Evolutionary conservation across 2,329 filamentous ascomycete genomes (phyloP), one percentile per base, ranked within the genome.

Genomic region (Ascochyta lentis): DNA sequence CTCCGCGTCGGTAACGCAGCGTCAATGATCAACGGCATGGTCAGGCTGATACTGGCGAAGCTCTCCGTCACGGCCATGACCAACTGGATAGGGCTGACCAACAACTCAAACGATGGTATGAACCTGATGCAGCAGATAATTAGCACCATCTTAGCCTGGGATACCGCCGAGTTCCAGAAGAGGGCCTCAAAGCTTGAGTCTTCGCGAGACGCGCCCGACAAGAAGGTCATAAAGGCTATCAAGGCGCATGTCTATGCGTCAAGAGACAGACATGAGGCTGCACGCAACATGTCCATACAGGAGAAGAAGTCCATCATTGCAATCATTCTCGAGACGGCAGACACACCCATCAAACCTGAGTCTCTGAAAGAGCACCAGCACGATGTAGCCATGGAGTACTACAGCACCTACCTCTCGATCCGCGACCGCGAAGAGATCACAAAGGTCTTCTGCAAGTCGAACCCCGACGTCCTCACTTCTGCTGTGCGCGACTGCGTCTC

Each of bases 71-170:
- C 86, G 1, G 86, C 86, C 7, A 76, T 94, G 46, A 91, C 90
- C 4, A 93, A 92, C 70, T 94, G 89, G 88, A 83, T 93, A 10
- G 90, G 91, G 0, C 72, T 91, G 35, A 92, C 88, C 0, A 83
- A 84, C 42, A 86, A 85, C 42, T 84, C 87, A 0, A 86, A 91
- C 59, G 89, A 92, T 63, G 90, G 90, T 42, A 91, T 91, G 89
- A 95, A 93, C 69, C 73, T 94, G 8, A 73, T 95, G 61, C 90
- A 94, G 73, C 81, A 83, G 76, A 92, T 95, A 59, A 86, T 94
- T 22, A 89, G 86, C 0, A 83, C 89, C 4, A 86, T 92, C 0
- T 75, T 93, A 10, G 82, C 84, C 5, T 92, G 89, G 87, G 91
- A 95, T 65, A 84, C 85, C 6, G 78, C 81, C 34, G 89, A 91